Conservation (phyloP, 768 basidiomycete genomes). For the Galerina marginata region DNA sequence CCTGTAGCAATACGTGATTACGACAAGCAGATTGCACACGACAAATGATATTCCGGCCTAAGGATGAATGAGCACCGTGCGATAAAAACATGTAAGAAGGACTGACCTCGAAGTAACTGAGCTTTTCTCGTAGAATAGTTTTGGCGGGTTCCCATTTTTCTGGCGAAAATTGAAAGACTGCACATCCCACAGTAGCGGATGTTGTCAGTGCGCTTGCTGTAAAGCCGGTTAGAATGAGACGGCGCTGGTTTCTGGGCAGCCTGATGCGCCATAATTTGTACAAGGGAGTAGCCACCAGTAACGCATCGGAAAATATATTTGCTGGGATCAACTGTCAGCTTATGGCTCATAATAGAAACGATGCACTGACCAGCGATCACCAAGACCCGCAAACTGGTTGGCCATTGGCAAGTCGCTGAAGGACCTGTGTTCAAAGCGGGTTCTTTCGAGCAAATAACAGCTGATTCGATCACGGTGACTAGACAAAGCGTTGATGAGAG, state of each 20-base stretch:
- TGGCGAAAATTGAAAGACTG: constrained; percentile 21
- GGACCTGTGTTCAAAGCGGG: not conserved
- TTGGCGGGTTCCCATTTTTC: constrained; percentile 21
- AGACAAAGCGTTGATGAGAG: constrained; percentile 13
- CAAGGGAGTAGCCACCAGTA: constrained; percentile 18
- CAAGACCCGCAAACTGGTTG: constrained; percentile 1
- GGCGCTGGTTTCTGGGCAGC: constrained; percentile 17
- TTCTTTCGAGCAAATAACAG: constrained; percentile 10
- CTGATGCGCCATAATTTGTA: constrained; percentile 23
- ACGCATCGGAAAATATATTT: constrained; percentile 16
- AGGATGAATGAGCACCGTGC: not conserved
- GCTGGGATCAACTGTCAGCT: not conserved
- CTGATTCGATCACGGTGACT: constrained; percentile 6
- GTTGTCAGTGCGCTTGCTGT: constrained; percentile 14
- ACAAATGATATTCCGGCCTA: constrained; percentile 15
- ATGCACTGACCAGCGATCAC: not conserved
- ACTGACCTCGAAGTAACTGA: constrained; percentile 18
- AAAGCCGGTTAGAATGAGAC: constrained; percentile 18
- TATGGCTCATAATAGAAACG: not conserved
- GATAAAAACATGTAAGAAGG: not conserved
- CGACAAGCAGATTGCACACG: constrained; percentile 19
- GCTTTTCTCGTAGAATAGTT: constrained; percentile 7
- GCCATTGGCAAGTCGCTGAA: constrained; percentile 11
- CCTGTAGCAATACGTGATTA: constrained; percentile 12
- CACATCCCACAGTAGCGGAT: constrained; percentile 7